These are phyloP conservation scores for Colletotrichum tamarilloi DNA, from an alignment of 2,329 filamentous ascomycete genomes.

Conservation along the genomic window DNA sequence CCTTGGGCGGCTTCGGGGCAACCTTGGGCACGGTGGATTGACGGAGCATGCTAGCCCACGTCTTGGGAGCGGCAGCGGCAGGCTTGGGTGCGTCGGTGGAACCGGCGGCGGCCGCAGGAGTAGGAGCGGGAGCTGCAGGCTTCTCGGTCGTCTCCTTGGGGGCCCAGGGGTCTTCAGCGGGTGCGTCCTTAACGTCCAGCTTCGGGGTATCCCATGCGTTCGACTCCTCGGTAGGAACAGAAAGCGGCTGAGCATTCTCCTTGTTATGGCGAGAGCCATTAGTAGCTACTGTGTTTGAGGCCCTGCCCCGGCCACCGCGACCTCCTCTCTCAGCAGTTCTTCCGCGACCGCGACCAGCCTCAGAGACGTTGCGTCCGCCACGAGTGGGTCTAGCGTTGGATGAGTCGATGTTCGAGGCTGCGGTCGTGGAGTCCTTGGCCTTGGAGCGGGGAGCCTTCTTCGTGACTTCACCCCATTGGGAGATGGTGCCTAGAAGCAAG, in stretches of 20 bases:
- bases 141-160: slow-evolving; percentile 53
- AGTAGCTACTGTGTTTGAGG: slow-evolving; percentile 63
- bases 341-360: slow-evolving; percentile 69
- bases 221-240: slow-evolving; percentile 78
- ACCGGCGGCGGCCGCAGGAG: slow-evolving; percentile 43
- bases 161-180: slow-evolving; percentile 50
- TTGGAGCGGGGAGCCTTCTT: slow-evolving; percentile 83
- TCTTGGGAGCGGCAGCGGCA: slow-evolving; percentile 61
- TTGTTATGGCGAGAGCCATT: slow-evolving; percentile 68
- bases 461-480: slow-evolving; percentile 86
- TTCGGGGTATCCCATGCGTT: slow-evolving; percentile 64
- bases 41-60: slow-evolving; percentile 82
- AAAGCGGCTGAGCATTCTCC: slow-evolving; percentile 65
- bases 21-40: slow-evolving; percentile 69
- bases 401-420: slow-evolving; percentile 60
- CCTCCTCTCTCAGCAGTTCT: slow-evolving; percentile 72
- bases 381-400: slow-evolving; percentile 63
- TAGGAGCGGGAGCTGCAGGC: slow-evolving; percentile 46
- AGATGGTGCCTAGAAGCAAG: slow-evolving; percentile 72
- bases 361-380: slow-evolving; percentile 70
- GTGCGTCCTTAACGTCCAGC: slow-evolving; percentile 48
- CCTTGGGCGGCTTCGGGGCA: slow-evolving; percentile 62
- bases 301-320: slow-evolving; percentile 72
- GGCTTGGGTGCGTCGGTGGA: slow-evolving; percentile 51
- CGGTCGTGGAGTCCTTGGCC: slow-evolving; percentile 70